Base-by-base conservation (phyloP, 2,329 filamentous ascomycete species). In the Akanthomyces muscarius region DNA sequence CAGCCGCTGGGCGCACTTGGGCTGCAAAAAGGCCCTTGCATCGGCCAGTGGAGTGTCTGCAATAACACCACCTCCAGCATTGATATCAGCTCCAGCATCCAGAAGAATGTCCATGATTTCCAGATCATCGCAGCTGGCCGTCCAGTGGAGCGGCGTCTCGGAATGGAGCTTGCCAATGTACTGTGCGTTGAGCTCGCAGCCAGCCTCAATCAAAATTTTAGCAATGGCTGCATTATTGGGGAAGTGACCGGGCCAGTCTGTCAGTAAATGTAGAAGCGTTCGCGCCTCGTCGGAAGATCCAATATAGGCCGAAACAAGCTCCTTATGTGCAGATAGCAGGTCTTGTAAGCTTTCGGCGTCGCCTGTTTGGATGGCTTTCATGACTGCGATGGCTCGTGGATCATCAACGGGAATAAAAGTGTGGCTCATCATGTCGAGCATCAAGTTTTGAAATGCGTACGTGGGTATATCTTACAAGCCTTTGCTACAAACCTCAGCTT, bases 11-110 rank as follows among this genome's bases (percentile, higher is more conserved):
- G 66, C 66, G 21, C 65, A 63, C 33, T 63, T 61, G 23, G 63
- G 56, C 48, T 67, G 66, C 42, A 62, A 38, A 28, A 67, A 67
- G 18, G 65, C 66, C 16, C 64, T 47, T 0, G 66, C 65, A 55
- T 67, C 63, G 5, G 63, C 61, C 25, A 68, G 53, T 14, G 66
- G 65, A 23, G 65, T 65, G n/a, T 64, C 63, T 8, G 52, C 66
- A 56, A 67, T 65, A 8, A 66, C 57, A 18, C 65, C 65, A 16
- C 65, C 66, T 16, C 36, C 48, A 18, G 65, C 63, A n/a, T 68
- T 50, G 59, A 69, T 66, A 23, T 64, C 58, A 1, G 66, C 68
- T 36, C 67, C 68, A n/a, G 63, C 62, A n/a, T 67, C 66, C 13
- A 69, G 57, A 36, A 69, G 57, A 3, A 63, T 57, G n/a, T 64